Conservation (phyloP, 2,329 filamentous ascomycete genomes). For the Acephala macrosclerotiorum region DNA sequence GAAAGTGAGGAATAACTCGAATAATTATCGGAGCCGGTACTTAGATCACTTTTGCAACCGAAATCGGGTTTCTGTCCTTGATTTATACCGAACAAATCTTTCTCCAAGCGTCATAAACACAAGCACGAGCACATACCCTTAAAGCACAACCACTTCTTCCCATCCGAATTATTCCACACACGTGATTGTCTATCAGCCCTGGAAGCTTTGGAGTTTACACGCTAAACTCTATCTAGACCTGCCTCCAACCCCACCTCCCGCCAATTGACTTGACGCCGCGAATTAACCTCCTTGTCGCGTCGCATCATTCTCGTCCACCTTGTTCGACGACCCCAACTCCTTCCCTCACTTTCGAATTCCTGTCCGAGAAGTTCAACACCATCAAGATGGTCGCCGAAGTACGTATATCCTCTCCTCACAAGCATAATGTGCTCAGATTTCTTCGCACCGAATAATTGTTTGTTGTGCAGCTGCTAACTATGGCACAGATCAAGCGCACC, state of each 20-base stretch:
- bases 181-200: slow-evolving; percentile 1
- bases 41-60: no score
- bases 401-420: slow-evolving; percentile 23
- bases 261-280: slow-evolving; percentile 3
- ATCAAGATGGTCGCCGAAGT: slow-evolving; percentile 45
- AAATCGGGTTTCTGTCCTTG: no score
- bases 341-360: slow-evolving; percentile 1
- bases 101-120: background rate
- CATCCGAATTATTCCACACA: background rate
- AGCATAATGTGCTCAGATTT: slow-evolving; percentile 7
- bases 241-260: slow-evolving; percentile 6
- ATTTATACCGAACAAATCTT: background rate
- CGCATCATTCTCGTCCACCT: slow-evolving; percentile 21
- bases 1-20: no score
- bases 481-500: slow-evolving; percentile 74
- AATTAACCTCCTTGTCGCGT: slow-evolving; percentile 18
- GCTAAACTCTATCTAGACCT: background rate
- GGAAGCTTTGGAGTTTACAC: background rate
- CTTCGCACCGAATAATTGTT: background rate
- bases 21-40: no score
- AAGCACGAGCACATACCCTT: background rate
- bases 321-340: slow-evolving; percentile 14
- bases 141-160: background rate
- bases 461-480: slow-evolving; percentile 23
- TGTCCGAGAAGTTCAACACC: slow-evolving; percentile 13